These are phyloP conservation scores for Citrus reticulata DNA, from an alignment of 345 rosid genomes.

Conservation along the genomic window DNA sequence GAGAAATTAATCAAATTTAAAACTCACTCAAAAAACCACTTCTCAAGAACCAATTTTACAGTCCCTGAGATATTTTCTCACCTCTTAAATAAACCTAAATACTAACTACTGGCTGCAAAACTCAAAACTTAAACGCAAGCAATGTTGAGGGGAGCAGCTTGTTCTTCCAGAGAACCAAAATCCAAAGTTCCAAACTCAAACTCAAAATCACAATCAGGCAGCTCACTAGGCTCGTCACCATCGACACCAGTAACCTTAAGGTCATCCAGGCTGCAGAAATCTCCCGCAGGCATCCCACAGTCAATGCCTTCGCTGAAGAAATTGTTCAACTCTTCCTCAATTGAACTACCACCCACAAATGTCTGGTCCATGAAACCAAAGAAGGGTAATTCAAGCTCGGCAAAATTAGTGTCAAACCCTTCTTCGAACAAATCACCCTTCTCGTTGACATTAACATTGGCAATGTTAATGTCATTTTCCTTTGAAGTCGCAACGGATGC, in stretches of 20 bases:
- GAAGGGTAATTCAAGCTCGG: slow-evolving; percentile 41
- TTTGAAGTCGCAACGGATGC: slow-evolving; percentile 23
- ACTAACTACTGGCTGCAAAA: slow-evolving; percentile 66
- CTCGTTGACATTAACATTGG: background rate
- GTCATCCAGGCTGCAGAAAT: slow-evolving; percentile 55
- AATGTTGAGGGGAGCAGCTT: slow-evolving; percentile 33
- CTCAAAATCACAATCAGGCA: slow-evolving; percentile 71
- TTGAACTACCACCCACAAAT: slow-evolving; percentile 18
- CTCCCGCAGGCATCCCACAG: slow-evolving; percentile 40
- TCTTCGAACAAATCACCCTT: slow-evolving; percentile 16
- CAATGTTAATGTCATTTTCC: background rate
- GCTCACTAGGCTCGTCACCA: slow-evolving; percentile 43
- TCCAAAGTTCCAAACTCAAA: slow-evolving; percentile 48
- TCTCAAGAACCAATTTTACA: slow-evolving; percentile 18
- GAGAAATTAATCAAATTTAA: slow-evolving; percentile 9
- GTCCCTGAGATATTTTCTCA: slow-evolving; percentile 16
- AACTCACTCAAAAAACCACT: slow-evolving; percentile 21
- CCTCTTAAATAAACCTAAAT: too few species aligned
- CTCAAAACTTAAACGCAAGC: slow-evolving; percentile 84
- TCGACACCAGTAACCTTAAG: slow-evolving; percentile 48
- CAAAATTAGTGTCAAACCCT: slow-evolving; percentile 26
- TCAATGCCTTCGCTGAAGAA: slow-evolving; percentile 34
- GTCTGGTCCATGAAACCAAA: slow-evolving; percentile 43
- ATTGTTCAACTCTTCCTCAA: slow-evolving; percentile 34
- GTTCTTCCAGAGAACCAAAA: slow-evolving; percentile 25